Base-by-base conservation (phyloP, 1,284 basidiomycete species). In the Phylloboletellus chloephorus region DNA sequence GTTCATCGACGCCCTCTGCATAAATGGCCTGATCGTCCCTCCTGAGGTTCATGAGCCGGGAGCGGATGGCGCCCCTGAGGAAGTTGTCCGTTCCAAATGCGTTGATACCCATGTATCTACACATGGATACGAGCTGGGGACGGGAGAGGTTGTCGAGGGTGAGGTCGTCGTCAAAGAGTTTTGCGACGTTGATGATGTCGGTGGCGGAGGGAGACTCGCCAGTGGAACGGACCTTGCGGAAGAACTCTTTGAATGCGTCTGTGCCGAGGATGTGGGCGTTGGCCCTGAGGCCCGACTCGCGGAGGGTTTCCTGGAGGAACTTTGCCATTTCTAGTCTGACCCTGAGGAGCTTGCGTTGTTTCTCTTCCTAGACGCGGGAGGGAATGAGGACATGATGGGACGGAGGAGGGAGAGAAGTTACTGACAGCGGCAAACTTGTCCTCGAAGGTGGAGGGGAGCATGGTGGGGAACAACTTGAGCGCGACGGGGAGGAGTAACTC, bases 31-130 rank as follows among this genome's bases (percentile, higher is more conserved):
- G 86, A 67, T 99, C 96, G 62, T 99, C 95, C 31, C 88, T 79
- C 40, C 92, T 77, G 50, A 98, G 78, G 58, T 88, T 77, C 51
- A 86, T 73, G 29, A 99, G 75, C 34, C 92, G 80, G 46, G 79
- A 79, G 30, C 92, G 86, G 61, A 99, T 92, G 47, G 90, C 85
- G 45, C 93, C 93, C 41, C 95, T 88, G 33, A 99, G 75, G 71
- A 97, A 98, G 67, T 98, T 98, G 67, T 99, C 95, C 25, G 96
- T 98, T 31, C 95, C 95, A 57, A 98, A 99, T 3, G 95, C 95
- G 66, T 98, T 92, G 60, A 98, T 80, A 52, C 89, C 92, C 93
- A 98, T 97, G 65, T 96, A 97, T 41, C 91, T 78, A 57, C 87
- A 97, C 83, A 96, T 95, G 2, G 91, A 95, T 28, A 97, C 93